Evolutionary conservation across 345 rosid species (phyloP), one percentile per base, ranked within the genome.

Genomic region (Camelina laxa): DNA sequence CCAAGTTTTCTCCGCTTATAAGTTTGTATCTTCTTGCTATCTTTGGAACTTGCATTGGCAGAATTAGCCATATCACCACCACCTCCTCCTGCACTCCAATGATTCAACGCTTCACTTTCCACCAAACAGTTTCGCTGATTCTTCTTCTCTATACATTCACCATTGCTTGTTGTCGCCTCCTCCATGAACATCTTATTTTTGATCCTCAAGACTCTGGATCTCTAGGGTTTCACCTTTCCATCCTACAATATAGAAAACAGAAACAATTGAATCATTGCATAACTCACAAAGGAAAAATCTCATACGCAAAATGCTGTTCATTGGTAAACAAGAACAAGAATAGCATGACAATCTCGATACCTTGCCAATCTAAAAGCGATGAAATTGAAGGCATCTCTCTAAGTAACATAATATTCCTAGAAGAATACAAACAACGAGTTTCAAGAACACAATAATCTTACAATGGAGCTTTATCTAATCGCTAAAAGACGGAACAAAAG

Each of bases 1-100:
- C 68, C 74, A 35, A 48, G 76, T 82, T 79, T 90, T 30, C 94
- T 82, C 80, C 99, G 87, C 89, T 90, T 95, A 80, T 90, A 92
- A 7, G 90, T 88, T 61, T 69, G 86, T 16, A 90, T 30, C 42
- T 74, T 75, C 69, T 77, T 86, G 53, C 79, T 60, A 50, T 62
- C 80, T 22, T 81, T 79, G 1, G 87, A 84, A 67, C 83, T 78
- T 36, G 81, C 80, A 33, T 83, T 73, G 42, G 75, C 80, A 72
- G 79, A 74, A 73, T 78, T 79, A 76, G 68, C 79, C 50, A 70
- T 78, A 61, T 49, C 69, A 69, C 39, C 69, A 69, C 39, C 10
- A 36, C 68, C 72, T 61, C 61, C 65, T 27, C 38, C 69, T 20
- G 24, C 74, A 82, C 69, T 78, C 70, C 88, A 82, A 74, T 73